A percentile compares a stretch with the other conserved stretches of the same genome.
Conservation (phyloP, 1,284 basidiomycete species). For the Austropuccinia psidii region DNA sequence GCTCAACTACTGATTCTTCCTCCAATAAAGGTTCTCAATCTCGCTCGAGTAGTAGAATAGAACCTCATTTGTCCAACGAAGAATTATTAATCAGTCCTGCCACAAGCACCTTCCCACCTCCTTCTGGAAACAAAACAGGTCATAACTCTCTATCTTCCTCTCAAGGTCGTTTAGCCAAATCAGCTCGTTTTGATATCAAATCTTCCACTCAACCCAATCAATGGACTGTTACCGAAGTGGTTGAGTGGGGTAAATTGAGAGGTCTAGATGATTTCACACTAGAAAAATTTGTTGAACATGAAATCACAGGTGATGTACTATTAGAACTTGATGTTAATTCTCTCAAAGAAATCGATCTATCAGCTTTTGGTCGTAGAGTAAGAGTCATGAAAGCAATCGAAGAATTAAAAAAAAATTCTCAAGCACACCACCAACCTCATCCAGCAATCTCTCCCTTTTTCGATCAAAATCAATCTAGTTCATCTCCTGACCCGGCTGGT, state of each 20-base stretch:
- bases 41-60: constrained; percentile 18
- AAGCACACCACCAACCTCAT: neutral
- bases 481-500: constrained; percentile 52
- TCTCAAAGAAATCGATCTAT: constrained; percentile 92
- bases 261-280: constrained; percentile 76
- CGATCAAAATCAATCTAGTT: constrained; percentile 43
- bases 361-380: constrained; percentile 86
- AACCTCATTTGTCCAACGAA: neutral
- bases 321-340: constrained; percentile 86
- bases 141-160: constrained; percentile 13
- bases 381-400: constrained; percentile 89
- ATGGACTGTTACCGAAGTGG: constrained; percentile 82
- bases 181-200: neutral
- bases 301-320: constrained; percentile 93
- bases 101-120: constrained; percentile 30
- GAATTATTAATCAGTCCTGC: constrained; percentile 28
- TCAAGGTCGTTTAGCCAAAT: neutral
- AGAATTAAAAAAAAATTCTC: constrained; percentile 55
- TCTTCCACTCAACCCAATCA: constrained; percentile 54
- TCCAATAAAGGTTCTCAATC: constrained; percentile 28
- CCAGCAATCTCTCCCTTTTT: constrained; percentile 52
- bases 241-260: constrained; percentile 76
- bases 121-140: constrained; percentile 8
- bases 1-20: constrained; percentile 27
- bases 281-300: constrained; percentile 88